Evolutionary conservation across 352 stramenopile genomes (phyloP).

Genomic region (Plasmopara halstedii): DNA sequence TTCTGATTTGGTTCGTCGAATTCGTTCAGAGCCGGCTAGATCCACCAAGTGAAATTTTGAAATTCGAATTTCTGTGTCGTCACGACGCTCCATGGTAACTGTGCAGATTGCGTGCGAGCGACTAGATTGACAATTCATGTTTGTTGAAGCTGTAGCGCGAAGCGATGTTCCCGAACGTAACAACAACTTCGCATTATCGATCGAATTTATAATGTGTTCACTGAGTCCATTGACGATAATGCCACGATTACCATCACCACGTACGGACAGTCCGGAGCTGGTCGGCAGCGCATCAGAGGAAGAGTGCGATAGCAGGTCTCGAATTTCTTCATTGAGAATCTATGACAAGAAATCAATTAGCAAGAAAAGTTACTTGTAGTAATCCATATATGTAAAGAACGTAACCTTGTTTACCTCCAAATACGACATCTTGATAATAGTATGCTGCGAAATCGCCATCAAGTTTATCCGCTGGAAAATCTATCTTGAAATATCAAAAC

Average conservation of each 20-base stretch:
- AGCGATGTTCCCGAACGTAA: conserved; percentile 35
- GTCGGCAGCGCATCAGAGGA: conserved; percentile 6
- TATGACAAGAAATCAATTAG: conserved; percentile 20
- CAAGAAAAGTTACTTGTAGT: neutral
- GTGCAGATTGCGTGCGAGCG: conserved; percentile 89
- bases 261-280: conserved; percentile 49
- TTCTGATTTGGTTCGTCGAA: conserved; percentile 82
- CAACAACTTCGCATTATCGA: conserved; percentile 34
- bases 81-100: conserved; percentile 69
- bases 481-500: conserved; percentile 9
- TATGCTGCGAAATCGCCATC: conserved; percentile 24
- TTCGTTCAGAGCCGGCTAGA: conserved; percentile 91
- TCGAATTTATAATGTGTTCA: conserved; percentile 58
- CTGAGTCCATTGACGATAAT: conserved; percentile 83
- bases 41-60: conserved; percentile 94
- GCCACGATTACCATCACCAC: conserved; percentile 85
- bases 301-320: conserved; percentile 80
- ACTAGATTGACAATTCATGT: conserved; percentile 72
- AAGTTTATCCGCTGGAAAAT: conserved; percentile 38
- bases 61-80: conserved; percentile 34
- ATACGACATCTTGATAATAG: conserved; percentile 59
- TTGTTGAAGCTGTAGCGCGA: conserved; percentile 58
- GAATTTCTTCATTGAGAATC: conserved; percentile 97
- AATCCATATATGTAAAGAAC: neutral
- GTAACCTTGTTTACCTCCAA: no score